Percentiles rank a stretch among this genome's conserved stretches.
Conservation (phyloP, 306 rosid genomes). For the Cajanus cajan region DNA sequence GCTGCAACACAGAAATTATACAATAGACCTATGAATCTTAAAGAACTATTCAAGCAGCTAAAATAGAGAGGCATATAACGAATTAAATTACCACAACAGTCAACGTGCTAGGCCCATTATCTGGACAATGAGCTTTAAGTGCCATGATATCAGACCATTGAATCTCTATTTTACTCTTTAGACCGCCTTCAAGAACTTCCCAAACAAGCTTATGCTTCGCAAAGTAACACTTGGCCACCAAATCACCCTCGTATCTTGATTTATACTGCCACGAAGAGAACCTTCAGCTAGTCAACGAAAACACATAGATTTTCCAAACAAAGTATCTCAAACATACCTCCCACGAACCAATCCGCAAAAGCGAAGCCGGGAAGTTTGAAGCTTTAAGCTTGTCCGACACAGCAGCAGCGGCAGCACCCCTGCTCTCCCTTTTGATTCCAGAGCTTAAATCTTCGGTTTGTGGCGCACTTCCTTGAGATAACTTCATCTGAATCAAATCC, state of each 20-base stretch:
- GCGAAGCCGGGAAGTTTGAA: conserved; percentile 79
- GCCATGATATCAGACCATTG: conserved; percentile 85
- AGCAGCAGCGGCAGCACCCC: conserved; percentile 30
- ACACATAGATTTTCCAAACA: not conserved
- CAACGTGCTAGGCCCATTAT: conserved; percentile 63
- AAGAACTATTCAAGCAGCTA: not conserved
- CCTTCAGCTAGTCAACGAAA: not conserved
- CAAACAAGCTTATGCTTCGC: conserved; percentile 95
- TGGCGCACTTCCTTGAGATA: conserved; percentile 51
- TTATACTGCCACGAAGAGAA: conserved; percentile 57
- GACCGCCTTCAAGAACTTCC: conserved; percentile 94
- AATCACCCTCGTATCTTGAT: conserved; percentile 85
- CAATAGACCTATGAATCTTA: not conserved
- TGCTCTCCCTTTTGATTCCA: conserved; percentile 41
- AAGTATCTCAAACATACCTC: conserved; percentile 54
- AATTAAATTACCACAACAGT: conserved; percentile 65
- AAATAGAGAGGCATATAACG: not conserved
- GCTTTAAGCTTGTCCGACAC: conserved; percentile 78
- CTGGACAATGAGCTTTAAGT: conserved; percentile 72
- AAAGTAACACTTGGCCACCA: conserved; percentile 88
- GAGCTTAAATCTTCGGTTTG: conserved; percentile 38
- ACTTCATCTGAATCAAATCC: conserved; percentile 85
- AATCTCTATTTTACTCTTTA: conserved; percentile 87
- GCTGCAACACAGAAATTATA: conserved; percentile 48
- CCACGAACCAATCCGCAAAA: conserved; percentile 75